Evolutionary conservation across 768 basidiomycete genomes (phyloP), one percentile per base, ranked within the genome.

Genomic region (Termitomyces heimii): DNA sequence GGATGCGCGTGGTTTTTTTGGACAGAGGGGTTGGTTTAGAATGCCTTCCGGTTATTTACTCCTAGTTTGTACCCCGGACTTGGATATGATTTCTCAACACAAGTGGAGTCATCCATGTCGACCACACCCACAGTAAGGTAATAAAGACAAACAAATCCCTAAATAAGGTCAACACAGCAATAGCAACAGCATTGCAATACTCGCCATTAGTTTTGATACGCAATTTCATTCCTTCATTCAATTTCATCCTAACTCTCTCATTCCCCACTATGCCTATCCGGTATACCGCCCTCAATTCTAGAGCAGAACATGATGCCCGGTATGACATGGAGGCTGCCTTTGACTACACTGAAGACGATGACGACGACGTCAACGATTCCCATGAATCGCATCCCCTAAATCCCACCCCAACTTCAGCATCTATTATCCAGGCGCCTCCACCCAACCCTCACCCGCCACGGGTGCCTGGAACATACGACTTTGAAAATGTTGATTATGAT

Each of bases 281-380:
- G 63, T 91, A 91, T 78, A 82, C 83, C 1, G 83, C 88, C 58
- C 71, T 90, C 45, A 84, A 81, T 62, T 77, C 81, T 22, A 75
- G 74, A 63, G 71, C 76, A 18, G 80, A 81, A 66, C 73, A 71
- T 46, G 73, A 77, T 54, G 68, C 75, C 9, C 73, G 76, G 20
- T 34, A 58, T 47, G 68, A 72, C 55, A 84, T 94, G 82, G 88
- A 94, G 66, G 91, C 91, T 24, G 92, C 93, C 2, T 94, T 94
- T 62, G 86, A 86, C 68, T 88, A 89, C 62, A 81, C 83, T 4
- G 90, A 91, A 55, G 86, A 86, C 59, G 85, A 88, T 47, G 83
- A 83, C 57, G 82, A 82, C 62, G 76, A 80, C 32, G 68, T 77
- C 54, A 72, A 78, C 58, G 71, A 80, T 53, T 58, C 66, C 51